Evolutionary conservation across 2,329 filamentous ascomycete species (phyloP).

Genomic region (Colletotrichum orbiculare): DNA sequence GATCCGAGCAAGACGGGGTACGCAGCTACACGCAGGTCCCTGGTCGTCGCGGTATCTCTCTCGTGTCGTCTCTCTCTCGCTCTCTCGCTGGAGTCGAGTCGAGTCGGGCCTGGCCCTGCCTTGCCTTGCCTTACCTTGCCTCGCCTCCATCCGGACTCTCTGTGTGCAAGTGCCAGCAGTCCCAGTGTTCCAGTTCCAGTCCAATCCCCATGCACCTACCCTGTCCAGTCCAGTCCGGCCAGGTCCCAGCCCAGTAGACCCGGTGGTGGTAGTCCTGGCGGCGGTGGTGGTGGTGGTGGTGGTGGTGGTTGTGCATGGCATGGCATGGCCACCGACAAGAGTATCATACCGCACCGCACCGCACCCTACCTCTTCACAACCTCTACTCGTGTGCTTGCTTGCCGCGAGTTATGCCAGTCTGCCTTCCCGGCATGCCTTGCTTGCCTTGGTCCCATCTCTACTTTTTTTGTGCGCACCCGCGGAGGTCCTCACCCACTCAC

Average conservation of each 20-base stretch:
- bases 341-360: too few species aligned
- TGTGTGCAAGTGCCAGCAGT: background rate
- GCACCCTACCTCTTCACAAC: too few species aligned
- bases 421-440: conserved; percentile 15
- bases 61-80: conserved; percentile 15
- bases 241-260: too few species aligned
- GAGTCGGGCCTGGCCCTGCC: too few species aligned
- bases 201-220: too few species aligned
- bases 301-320: too few species aligned
- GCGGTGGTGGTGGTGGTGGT: too few species aligned
- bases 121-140: conserved; percentile 18
- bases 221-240: too few species aligned
- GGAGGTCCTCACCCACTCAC: conserved; percentile 26
- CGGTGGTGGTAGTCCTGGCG: too few species aligned
- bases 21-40: conserved; percentile 36
- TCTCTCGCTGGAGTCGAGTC: conserved; percentile 14
- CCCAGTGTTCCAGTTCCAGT: too few species aligned
- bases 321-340: too few species aligned
- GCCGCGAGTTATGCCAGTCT: conserved; percentile 27
- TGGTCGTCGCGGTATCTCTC: conserved; percentile 34
- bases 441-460: conserved; percentile 31
- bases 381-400: conserved; percentile 1
- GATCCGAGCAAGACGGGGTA: conserved; percentile 37
- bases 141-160: conserved; percentile 22
- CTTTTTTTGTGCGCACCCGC: conserved; percentile 29